Conservation (phyloP, 805 yeast genomes). For the Pichia nanzhaoensis region DNA sequence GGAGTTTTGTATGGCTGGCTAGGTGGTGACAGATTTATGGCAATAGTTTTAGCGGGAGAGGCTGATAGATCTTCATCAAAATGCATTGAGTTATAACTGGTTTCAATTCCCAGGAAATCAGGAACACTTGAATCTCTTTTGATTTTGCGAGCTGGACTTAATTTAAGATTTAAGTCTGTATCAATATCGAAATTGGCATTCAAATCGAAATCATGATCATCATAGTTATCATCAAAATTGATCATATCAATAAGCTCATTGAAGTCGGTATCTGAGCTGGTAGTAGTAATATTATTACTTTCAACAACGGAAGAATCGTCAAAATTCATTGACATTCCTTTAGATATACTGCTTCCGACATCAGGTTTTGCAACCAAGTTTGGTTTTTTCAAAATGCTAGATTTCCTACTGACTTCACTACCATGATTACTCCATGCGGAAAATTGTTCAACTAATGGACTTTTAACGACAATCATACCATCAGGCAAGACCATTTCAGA, state of each 20-base stretch:
- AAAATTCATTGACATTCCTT: slow-evolving; percentile 1
- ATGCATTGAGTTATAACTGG: slow-evolving; percentile 4
- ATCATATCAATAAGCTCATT: slow-evolving; percentile 27
- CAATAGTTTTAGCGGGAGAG: too few relatives aligned
- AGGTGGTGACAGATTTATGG: not conserved
- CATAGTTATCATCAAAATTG: slow-evolving; percentile 26
- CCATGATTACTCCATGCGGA: not conserved
- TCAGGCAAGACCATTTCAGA: slow-evolving; percentile 23
- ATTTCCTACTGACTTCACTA: slow-evolving; percentile 2
- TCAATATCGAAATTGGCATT: slow-evolving; percentile 25
- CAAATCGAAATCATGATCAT: slow-evolving; percentile 17
- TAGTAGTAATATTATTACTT: not conserved
- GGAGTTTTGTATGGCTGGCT: not conserved
- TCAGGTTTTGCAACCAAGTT: not conserved
- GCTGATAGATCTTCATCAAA: slow-evolving; percentile 2
- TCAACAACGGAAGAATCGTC: not conserved
- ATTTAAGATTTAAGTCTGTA: slow-evolving; percentile 2
- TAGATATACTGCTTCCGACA: not conserved
- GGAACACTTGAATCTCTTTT: slow-evolving; percentile 10
- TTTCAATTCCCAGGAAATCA: slow-evolving; percentile 13
- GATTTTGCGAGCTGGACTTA: slow-evolving; percentile 10
- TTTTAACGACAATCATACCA: slow-evolving; percentile 42
- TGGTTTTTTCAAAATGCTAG: slow-evolving; percentile 14
- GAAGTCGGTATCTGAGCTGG: slow-evolving; percentile 13
- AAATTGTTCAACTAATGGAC: slow-evolving; percentile 10